These are phyloP conservation scores for Phytophthora rubi DNA, from an alignment of 352 stramenopile genomes.

Conservation along the genomic window DNA sequence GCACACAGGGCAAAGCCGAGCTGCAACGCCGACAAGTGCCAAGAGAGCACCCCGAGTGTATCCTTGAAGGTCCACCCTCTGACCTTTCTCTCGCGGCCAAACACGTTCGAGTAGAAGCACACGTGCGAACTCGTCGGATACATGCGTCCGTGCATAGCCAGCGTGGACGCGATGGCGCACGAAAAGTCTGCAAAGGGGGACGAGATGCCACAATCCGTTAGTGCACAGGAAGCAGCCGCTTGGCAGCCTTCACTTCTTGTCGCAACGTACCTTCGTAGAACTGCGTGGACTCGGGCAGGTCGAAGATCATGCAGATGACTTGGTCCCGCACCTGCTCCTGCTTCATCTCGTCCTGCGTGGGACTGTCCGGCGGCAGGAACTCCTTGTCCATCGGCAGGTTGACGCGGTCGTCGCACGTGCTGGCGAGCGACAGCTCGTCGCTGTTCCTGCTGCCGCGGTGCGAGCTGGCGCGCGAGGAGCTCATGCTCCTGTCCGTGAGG, in stretches of 20 bases:
- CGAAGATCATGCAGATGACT: slow-evolving; percentile 90
- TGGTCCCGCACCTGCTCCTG: slow-evolving; percentile 73
- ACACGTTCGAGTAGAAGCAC: slow-evolving; percentile 91
- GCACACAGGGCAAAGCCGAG: slow-evolving; percentile 26
- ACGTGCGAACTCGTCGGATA: slow-evolving; percentile 84
- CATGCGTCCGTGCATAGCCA: slow-evolving; percentile 90
- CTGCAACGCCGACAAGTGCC: slow-evolving; percentile 19
- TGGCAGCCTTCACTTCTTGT: slow-evolving; percentile 4
- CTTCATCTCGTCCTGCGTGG: slow-evolving; percentile 34
- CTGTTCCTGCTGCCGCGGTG: slow-evolving; percentile 32
- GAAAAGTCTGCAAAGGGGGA: slow-evolving; percentile 67
- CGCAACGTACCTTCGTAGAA: slow-evolving; percentile 76
- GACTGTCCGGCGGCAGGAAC: slow-evolving; percentile 47
- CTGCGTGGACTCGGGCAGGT: slow-evolving; percentile 68
- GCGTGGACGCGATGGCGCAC: slow-evolving; percentile 76
- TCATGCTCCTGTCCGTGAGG: slow-evolving; percentile 34
- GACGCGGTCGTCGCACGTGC: slow-evolving; percentile 27
- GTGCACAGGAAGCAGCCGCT: not conserved
- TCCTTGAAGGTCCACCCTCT: slow-evolving; percentile 35
- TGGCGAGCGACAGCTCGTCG: slow-evolving; percentile 33
- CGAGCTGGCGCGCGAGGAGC: slow-evolving; percentile 27
- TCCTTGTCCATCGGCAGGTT: slow-evolving; percentile 57
- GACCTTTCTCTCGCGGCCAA: slow-evolving; percentile 87
- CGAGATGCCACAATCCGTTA: slow-evolving; percentile 21
- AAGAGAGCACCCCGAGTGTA: slow-evolving; percentile 34